These are phyloP conservation scores for Lophiotrema nucula DNA, from an alignment of 495 filamentous ascomycete genomes.

Conservation along the genomic window DNA sequence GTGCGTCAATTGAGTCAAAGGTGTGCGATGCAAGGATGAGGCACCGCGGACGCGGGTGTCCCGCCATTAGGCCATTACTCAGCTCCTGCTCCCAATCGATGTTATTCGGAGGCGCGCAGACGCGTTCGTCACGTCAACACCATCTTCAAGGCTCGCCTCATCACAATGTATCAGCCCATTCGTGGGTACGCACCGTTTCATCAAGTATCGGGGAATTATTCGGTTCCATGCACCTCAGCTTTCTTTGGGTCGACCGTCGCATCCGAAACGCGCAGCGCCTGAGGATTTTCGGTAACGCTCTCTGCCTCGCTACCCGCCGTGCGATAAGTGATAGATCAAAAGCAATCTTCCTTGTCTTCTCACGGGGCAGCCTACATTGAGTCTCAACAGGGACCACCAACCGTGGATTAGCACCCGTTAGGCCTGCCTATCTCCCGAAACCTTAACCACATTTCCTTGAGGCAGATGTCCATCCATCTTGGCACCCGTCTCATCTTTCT, in stretches of 20 bases:
- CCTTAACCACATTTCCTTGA: not conserved
- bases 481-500: constrained; percentile 1
- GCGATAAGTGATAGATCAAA: not conserved
- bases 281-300: not conserved
- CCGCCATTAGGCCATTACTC: too few species aligned
- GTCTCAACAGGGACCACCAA: not conserved
- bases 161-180: constrained; percentile 16
- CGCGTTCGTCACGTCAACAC: too few species aligned
- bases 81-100: too few species aligned
- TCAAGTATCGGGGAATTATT: constrained; percentile 15
- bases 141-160: too few species aligned
- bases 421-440: constrained; percentile 1
- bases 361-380: not conserved
- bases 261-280: not conserved
- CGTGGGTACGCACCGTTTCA: constrained; percentile 13
- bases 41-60: too few species aligned
- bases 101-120: too few species aligned
- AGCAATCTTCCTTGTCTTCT: too few species aligned
- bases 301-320: not conserved
- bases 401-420: not conserved
- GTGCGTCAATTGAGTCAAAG: too few species aligned
- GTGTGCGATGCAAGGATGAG: too few species aligned
- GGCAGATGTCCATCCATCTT: not conserved
- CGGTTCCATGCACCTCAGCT: constrained; percentile 6
- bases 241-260: not conserved